These are phyloP conservation scores for Paecilomyces variotii DNA, from an alignment of 2,329 filamentous ascomycete genomes.

Conservation along the genomic window DNA sequence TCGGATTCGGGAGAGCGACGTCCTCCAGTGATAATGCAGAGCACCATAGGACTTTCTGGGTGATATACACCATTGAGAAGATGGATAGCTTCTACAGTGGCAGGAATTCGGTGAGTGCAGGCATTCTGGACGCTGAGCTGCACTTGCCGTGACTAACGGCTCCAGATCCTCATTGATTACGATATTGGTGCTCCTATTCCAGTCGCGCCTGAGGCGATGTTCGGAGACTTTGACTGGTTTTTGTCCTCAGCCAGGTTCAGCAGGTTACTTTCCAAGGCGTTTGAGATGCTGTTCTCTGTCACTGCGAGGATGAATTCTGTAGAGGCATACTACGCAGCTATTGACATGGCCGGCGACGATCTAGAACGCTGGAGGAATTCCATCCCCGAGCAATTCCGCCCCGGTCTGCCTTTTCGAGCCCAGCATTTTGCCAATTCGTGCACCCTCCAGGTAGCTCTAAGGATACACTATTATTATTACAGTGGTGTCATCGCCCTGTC, in stretches of 20 bases:
- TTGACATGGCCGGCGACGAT: constrained; percentile 15
- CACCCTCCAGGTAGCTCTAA: constrained; percentile 14
- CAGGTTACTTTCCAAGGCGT: constrained; percentile 26
- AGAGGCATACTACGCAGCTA: constrained; percentile 7
- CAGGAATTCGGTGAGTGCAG: constrained; percentile 22
- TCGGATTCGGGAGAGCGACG: constrained; percentile 22
- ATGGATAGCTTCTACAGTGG: constrained; percentile 21
- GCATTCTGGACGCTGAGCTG: background rate
- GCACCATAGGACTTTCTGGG: constrained; percentile 30
- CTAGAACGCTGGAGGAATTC: constrained; percentile 25
- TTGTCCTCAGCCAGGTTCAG: constrained; percentile 20
- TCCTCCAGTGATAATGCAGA: constrained; percentile 8
- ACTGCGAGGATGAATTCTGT: constrained; percentile 18
- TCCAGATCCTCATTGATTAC: constrained; percentile 27
- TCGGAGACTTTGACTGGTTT: constrained; percentile 30
- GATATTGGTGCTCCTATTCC: constrained; percentile 33
- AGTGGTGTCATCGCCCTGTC: constrained; percentile 23
- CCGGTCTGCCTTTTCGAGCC: constrained; percentile 15
- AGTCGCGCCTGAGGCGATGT: constrained; percentile 20
- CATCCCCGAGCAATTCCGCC: constrained; percentile 23
- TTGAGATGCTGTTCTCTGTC: constrained; percentile 28
- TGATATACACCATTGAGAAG: constrained; percentile 35
- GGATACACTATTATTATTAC: constrained; percentile 24
- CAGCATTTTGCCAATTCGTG: constrained; percentile 8
- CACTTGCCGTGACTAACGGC: background rate